Conservation (phyloP, 179 eudicot species). For the Actinidia arguta region DNA sequence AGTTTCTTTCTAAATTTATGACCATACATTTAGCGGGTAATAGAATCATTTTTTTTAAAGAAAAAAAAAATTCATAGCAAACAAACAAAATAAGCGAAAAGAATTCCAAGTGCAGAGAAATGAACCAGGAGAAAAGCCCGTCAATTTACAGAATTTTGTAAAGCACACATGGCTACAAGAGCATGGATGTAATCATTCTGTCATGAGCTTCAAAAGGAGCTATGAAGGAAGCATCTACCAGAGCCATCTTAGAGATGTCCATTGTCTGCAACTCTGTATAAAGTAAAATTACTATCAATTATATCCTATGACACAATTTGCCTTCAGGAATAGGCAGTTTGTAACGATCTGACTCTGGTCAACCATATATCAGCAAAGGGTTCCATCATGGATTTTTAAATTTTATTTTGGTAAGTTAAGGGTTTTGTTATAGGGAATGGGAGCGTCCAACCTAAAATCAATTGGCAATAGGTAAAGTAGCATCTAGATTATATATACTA, state of each 20-base stretch:
- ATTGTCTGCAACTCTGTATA: slow-evolving; percentile 81
- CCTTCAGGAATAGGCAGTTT: slow-evolving; percentile 87
- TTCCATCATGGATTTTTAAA: slow-evolving; percentile 45
- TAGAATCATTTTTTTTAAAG: not conserved
- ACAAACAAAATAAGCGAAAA: not conserved
- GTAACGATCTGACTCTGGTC: slow-evolving; percentile 96
- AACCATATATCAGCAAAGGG: slow-evolving; percentile 92
- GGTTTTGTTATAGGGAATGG: too few relatives aligned
- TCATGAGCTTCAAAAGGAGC: slow-evolving; percentile 92
- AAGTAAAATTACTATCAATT: slow-evolving; percentile 9
- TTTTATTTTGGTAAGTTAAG: too few relatives aligned
- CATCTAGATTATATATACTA: too few relatives aligned
- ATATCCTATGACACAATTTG: slow-evolving; percentile 14
- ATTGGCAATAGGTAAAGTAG: too few relatives aligned
- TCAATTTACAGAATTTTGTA: slow-evolving; percentile 80
- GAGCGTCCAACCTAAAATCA: too few relatives aligned
- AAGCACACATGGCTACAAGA: slow-evolving; percentile 94
- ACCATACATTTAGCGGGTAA: not conserved
- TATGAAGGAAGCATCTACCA: slow-evolving; percentile 95
- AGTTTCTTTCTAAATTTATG: not conserved
- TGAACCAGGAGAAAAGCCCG: slow-evolving; percentile 95
- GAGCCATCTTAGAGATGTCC: slow-evolving; percentile 97
- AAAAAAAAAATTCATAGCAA: not conserved
- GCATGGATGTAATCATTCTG: slow-evolving; percentile 98
- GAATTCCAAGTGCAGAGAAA: not conserved